Evolutionary conservation across 2,329 filamentous ascomycete genomes (phyloP), one percentile per base, ranked within the genome.

Genomic region (Calonectria crousiana): DNA sequence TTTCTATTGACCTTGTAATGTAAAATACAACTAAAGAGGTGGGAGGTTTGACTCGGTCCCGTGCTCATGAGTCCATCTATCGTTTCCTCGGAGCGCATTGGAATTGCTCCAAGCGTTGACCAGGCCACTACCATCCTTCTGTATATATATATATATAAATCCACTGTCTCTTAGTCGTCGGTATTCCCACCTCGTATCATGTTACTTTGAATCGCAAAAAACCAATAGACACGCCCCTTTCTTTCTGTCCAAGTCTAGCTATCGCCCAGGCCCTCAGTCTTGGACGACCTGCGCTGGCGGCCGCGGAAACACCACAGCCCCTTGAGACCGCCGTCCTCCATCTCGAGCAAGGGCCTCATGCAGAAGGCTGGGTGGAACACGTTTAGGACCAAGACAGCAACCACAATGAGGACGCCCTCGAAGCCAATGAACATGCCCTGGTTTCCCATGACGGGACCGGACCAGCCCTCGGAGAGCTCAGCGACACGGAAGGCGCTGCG

Each of bases 401-500:
- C 76, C 41, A 86, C 81, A 49, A 91, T 86, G 84, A 90, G 86
- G 53, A 87, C 84, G 56, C 90, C 89, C 85, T 93, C 91, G 68
- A 93, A 88, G 6, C 84, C 88, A 74, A 92, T 87, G 80, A 93
- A 92, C 71, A 90, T 84, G 47, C 84, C 85, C 84, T 93, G 86
- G 47, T 89, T 83, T 41, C 80, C 83, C 81, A 93, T 92, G 78
- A 94, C 82, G 28, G 87, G 83, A 0, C 92, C 92, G 4, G 80
- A 83, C 89, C 92, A 95, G 1, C 93, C 93, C 67, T 89, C 86
- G 75, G 88, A 90, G 76, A 95, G 84, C 87, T 95, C 93, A 0
- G 90, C 90, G 28, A 93, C 90, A 69, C 93, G 89, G 83, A 92
- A 95, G 52, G 92, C 89, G 76, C 89, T 92, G 11, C 93, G 87